Conservation (phyloP, 1,284 basidiomycete genomes). For the Ustilago vetiveriae region DNA sequence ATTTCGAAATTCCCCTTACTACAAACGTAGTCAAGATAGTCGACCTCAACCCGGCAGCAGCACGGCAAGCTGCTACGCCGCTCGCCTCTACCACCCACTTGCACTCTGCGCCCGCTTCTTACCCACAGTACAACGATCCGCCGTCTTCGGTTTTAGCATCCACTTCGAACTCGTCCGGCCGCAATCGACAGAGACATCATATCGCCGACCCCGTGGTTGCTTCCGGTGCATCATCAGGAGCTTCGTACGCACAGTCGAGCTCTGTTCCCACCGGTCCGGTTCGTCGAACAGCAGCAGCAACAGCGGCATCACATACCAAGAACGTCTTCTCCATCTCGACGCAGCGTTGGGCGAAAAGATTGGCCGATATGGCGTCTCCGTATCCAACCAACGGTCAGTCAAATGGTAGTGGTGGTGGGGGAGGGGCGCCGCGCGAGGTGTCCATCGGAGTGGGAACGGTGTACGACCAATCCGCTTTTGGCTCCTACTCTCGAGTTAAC, state of each 20-base stretch:
- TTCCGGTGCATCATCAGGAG: conserved; percentile 9
- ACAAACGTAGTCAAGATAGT: conserved; percentile 23
- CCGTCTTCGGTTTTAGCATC: conserved; percentile 11
- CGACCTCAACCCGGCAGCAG: conserved; percentile 31
- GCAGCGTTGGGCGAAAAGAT: conserved; percentile 36
- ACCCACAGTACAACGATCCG: conserved; percentile 25
- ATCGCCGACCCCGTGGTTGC: conserved; percentile 40
- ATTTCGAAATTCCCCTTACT: conserved; percentile 3
- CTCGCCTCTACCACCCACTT: not conserved
- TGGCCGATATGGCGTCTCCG: conserved; percentile 35
- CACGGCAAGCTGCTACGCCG: conserved; percentile 34
- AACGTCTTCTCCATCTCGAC: conserved; percentile 51
- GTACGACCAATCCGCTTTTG: conserved; percentile 31
- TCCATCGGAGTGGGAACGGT: conserved; percentile 41
- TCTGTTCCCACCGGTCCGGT: conserved; percentile 18
- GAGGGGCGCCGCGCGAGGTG: conserved; percentile 15
- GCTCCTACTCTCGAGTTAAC: conserved; percentile 20
- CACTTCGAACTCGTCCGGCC: not conserved
- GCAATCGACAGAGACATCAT: conserved; percentile 26
- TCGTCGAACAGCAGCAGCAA: conserved; percentile 29
- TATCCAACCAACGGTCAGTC: conserved; percentile 7
- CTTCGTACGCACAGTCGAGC: conserved; percentile 21
- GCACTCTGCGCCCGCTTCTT: conserved; percentile 12
- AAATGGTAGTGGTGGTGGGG: not conserved
- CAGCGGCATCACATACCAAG: conserved; percentile 26